phyloP scores from a whole-genome alignment of 176 grass and related monocot species.

The Oryza glaberrima region DNA sequence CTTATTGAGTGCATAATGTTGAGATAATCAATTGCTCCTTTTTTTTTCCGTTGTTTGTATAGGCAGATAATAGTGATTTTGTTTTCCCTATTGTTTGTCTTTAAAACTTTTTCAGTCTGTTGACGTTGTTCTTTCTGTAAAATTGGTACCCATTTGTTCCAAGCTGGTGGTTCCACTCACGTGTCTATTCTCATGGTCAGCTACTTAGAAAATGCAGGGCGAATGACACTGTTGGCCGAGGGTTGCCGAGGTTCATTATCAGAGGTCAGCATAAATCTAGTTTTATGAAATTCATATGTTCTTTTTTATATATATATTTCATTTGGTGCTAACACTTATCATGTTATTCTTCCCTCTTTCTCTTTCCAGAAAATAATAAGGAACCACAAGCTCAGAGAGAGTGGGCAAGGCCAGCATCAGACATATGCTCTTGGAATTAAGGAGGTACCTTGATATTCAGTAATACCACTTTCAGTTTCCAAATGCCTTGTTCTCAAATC shows the following conservation, averaged over 20 bases:
- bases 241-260: conserved; percentile 96
- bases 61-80: neutral
- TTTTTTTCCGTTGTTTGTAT: neutral
- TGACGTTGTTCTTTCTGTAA: neutral
- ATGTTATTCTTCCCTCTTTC: conserved; percentile 34
- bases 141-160: conserved; percentile 1
- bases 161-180: conserved; percentile 32
- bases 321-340: conserved; percentile 4
- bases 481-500: conserved; percentile 11
- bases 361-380: conserved; percentile 81
- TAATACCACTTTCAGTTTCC: neutral
- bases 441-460: conserved; percentile 59
- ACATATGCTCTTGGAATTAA: conserved; percentile 98
- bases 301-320: conserved; percentile 18
- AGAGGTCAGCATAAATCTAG: conserved; percentile 66
- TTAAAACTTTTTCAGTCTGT: neutral
- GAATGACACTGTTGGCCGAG: conserved; percentile 86
- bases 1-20: neutral
- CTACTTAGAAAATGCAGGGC: conserved; percentile 68
- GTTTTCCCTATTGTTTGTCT: neutral
- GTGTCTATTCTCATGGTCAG: conserved; percentile 59
- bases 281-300: neutral
- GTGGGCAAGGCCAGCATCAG: conserved; percentile 90
- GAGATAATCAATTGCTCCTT: conserved; percentile 8
- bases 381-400: conserved; percentile 80